Base-by-base conservation (phyloP, 2,329 filamentous ascomycete genomes). In the Botrytis squamosa region DNA sequence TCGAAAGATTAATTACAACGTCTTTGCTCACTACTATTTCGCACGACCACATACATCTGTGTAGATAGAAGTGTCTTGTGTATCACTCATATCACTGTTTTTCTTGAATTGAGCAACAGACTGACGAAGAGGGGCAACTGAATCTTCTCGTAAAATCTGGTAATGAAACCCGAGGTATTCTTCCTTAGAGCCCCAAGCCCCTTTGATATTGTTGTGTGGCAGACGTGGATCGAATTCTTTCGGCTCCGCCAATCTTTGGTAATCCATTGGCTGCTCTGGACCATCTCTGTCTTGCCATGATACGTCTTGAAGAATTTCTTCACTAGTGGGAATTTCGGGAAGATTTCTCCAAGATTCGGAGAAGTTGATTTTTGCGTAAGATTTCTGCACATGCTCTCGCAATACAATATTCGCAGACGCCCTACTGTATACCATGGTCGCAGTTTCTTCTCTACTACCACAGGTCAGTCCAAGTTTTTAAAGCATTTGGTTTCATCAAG, bases 131-230 rank as follows among this genome's bases (percentile, higher is more conserved):
- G 90, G 87, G 20, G 91, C 88, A 4, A 93, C 84, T 0, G 90
- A 88, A 79, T 97, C 94, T 79, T 94, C 92, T 4, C 94, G 87
- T 12, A 94, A 85, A 2, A 97, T 86, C 4, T 89, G 85, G 79
- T 96, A 97, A 68, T 97, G 93, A 0, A 89, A 87, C 46, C 88
- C 84, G 0, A 97, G 84, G 74, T 97, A 97, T 0, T 86, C 84
- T 1, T 89, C 85, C 64, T 88, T 91, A 7, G 85, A 88, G 0
- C 82, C 76, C 85, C 91, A 95, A 0, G 89, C 84, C 0, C 85
- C 84, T 0, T 86, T 76, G 33, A 90, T 83, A 10, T 83, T 83
- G 77, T 93, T 93, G 0, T 83, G 78, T 0, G 84, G 82, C 33
- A 73, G 46, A 46, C 64, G 71, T 20, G 71, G 64, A 14, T 73